A percentile compares a stretch with the other conserved stretches of the same genome.
Evolutionary conservation across 1,284 basidiomycete species (phyloP).

Genomic region (Boletus mariae): DNA sequence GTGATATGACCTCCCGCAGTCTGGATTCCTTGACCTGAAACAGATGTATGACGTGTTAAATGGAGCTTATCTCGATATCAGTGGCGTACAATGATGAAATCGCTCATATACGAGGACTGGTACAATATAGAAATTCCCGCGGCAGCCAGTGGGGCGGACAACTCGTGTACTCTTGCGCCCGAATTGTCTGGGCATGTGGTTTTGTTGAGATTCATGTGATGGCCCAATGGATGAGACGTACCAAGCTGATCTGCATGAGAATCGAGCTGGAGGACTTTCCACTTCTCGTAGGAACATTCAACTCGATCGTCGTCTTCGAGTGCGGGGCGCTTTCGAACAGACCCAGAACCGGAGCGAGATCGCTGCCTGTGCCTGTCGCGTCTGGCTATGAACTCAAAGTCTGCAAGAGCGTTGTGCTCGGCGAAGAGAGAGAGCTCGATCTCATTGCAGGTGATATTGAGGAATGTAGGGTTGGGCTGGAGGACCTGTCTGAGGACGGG

Average conservation of each 20-base stretch:
- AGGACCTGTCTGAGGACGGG: conserved; percentile 67
- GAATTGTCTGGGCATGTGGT: conserved; percentile 49
- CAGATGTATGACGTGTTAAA: conserved; percentile 2
- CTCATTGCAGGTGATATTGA: conserved; percentile 73
- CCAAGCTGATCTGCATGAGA: conserved; percentile 66
- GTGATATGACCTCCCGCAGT: conserved; percentile 56
- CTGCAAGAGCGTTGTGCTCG: conserved; percentile 51
- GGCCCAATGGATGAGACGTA: conserved; percentile 31
- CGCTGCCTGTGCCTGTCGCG: conserved; percentile 50
- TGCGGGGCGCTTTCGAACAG: conserved; percentile 29
- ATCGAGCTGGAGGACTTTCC: conserved; percentile 75
- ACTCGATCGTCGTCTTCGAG: conserved; percentile 43
- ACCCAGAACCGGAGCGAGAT: conserved; percentile 37
- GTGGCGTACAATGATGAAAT: conserved; percentile 72
- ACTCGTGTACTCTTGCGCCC: conserved; percentile 70
- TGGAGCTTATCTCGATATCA: neutral
- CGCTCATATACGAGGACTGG: conserved; percentile 82
- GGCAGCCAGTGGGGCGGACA: conserved; percentile 73
- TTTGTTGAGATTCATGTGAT: conserved; percentile 4
- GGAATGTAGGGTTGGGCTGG: conserved; percentile 58
- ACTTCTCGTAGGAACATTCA: conserved; percentile 65
- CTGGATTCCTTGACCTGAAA: conserved; percentile 63
- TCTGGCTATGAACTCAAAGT: conserved; percentile 60
- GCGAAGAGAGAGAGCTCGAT: conserved; percentile 72
- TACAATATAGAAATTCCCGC: conserved; percentile 83